Evolutionary conservation across 2,329 filamentous ascomycete species (phyloP).

Genomic region (Simplicillium sp.): DNA sequence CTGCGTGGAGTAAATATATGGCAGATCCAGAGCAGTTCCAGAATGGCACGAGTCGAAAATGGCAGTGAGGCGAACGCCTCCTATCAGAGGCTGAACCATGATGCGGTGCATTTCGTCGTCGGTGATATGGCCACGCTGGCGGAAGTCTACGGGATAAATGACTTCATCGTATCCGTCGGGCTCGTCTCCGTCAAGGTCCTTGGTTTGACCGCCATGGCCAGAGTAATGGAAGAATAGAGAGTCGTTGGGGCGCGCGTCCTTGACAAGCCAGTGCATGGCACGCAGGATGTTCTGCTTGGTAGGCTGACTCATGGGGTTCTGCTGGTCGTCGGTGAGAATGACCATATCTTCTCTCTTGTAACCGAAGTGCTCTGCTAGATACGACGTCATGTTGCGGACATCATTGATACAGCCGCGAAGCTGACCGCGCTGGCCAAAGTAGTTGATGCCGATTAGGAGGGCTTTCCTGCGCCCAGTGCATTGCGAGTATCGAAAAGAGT

Average conservation of each 20-base stretch:
- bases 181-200: constrained; percentile 71
- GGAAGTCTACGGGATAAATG: constrained; percentile 76
- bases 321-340: constrained; percentile 89
- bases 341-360: constrained; percentile 98
- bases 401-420: constrained; percentile 93
- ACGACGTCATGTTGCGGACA: constrained; percentile 92
- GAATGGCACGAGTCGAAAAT: constrained; percentile 61
- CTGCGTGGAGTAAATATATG: constrained; percentile 61
- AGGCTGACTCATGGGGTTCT: constrained; percentile 94
- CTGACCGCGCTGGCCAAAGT: constrained; percentile 87
- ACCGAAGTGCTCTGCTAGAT: constrained; percentile 79
- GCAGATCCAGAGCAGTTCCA: constrained; percentile 55
- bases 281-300: constrained; percentile 91
- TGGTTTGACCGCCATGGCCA: constrained; percentile 74
- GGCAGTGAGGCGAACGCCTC: constrained; percentile 49
- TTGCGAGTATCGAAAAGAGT: constrained; percentile 83
- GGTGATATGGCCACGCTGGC: constrained; percentile 69
- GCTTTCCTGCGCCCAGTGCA: constrained; percentile 87
- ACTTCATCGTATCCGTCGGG: constrained; percentile 77
- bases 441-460: constrained; percentile 89
- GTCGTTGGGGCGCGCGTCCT: constrained; percentile 85
- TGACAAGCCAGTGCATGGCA: constrained; percentile 97
- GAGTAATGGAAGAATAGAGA: constrained; percentile 98
- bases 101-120: constrained; percentile 77
- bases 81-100: constrained; percentile 49